Conservation (phyloP, 805 yeast genomes). For the Starmerella stigmatis region DNA sequence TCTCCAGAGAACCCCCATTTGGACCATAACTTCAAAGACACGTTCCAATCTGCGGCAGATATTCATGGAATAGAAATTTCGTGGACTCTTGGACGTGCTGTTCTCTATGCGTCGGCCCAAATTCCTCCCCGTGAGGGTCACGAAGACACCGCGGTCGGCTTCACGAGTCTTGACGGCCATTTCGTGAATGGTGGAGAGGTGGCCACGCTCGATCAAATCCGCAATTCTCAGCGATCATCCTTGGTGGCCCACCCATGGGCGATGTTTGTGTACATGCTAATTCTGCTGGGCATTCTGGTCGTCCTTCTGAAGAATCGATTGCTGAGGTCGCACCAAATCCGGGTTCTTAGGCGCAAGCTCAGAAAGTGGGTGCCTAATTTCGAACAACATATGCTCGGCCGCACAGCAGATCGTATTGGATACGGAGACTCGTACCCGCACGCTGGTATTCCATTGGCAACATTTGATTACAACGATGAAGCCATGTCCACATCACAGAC, state of each 20-base stretch:
- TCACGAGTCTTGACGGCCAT: constrained; percentile 13
- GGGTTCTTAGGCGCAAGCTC: not conserved
- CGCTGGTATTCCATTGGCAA: constrained; percentile 17
- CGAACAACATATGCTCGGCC: not conserved
- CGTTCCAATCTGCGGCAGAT: constrained; percentile 72
- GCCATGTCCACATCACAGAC: constrained; percentile 14
- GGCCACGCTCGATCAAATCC: not conserved
- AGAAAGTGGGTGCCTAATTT: not conserved
- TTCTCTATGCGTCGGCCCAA: constrained; percentile 70
- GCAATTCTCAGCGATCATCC: not conserved
- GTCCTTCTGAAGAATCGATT: not conserved
- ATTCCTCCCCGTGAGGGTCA: constrained; percentile 29
- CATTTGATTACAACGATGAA: constrained; percentile 2
- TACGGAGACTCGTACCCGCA: constrained; percentile 21
- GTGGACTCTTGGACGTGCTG: constrained; percentile 88
- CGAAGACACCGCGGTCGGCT: constrained; percentile 21
- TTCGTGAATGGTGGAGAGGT: constrained; percentile 26
- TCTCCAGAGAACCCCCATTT: constrained; percentile 28
- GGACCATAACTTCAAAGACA: constrained; percentile 34
- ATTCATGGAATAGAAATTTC: constrained; percentile 79
- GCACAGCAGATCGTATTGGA: constrained; percentile 16
- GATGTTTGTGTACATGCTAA: not conserved
- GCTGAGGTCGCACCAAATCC: not conserved
- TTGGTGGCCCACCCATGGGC: not conserved
- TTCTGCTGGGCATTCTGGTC: not conserved